Base-by-base conservation (phyloP, 1,284 basidiomycete genomes). In the Rhodotorula sp. region DNA sequence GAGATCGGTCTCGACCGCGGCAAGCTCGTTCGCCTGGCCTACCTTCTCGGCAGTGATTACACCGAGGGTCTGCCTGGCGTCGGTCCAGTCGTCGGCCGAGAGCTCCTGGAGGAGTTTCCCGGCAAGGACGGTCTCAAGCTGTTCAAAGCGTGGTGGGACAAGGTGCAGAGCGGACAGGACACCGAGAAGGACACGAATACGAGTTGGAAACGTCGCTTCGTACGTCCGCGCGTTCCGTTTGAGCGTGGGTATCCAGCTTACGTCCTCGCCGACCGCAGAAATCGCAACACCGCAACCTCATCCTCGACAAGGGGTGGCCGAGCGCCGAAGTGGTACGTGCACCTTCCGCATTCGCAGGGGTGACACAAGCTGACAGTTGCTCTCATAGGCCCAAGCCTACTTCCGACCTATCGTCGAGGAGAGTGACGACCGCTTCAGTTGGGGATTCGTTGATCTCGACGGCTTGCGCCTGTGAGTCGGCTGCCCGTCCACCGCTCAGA, bases 51-150 rank as follows among this genome's bases (percentile, higher is more conserved):
- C 48, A 95, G 92, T 76, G 96, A 99, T 82, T 99, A 99, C 80
- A 91, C 92, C 4, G 90, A 96, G n/a, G 96, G 96, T 9, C 81
- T 99, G n/a, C 85, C 89, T 1, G 94, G 95, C 2, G 88, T 98
- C 2, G 96, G 96, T 0, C 95, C 94, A 1, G 96, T 99, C 1
- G 88, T 94, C 13, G 96, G 94, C 1, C 94, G 98, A 88, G 96
- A 99, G 79, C 82, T 97, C 34, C 81, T 97, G 77, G 89, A 87
- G 71, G 93, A 96, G 80, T 97, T 97, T 79, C 88, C 90, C 2
- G 92, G 92, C 2, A 84, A 88, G 53, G 86, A 90, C 75, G 92
- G 93, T 1, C 82, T 99, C 70, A 84, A 88, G 66, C 86, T 88
- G 68, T 99, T 99, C 82, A 91, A 87, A 77, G 86, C 90, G 52